Conservation (phyloP, 1,284 basidiomycete genomes). For the Rugosomyces carneus region DNA sequence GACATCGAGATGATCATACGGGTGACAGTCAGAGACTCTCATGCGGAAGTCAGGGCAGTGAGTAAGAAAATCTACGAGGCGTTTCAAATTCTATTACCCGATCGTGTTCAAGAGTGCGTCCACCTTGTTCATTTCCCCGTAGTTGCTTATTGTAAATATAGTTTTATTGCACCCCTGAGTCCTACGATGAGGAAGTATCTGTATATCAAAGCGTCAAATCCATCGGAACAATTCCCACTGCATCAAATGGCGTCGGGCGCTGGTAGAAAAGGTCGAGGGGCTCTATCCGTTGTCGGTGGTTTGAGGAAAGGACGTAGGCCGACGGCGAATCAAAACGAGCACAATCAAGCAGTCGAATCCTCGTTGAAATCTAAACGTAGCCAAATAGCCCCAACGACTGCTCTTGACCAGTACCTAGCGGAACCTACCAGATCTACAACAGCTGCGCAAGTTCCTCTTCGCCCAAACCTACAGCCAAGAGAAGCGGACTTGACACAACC, state of each 20-base stretch:
- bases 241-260: not conserved
- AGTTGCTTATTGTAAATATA: constrained; percentile 25
- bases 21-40: constrained; percentile 66
- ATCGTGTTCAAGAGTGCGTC: constrained; percentile 59
- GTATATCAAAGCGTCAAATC: constrained; percentile 39
- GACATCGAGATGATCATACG: constrained; percentile 71
- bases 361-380: no score
- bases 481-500: not conserved
- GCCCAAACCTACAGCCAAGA: not conserved
- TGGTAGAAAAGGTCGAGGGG: constrained; percentile 5
- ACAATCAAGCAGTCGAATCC: no score
- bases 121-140: constrained; percentile 3
- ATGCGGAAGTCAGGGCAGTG: constrained; percentile 65
- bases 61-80: constrained; percentile 70
- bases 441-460: not conserved
- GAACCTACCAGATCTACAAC: no score
- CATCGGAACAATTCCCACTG: constrained; percentile 3
- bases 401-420: constrained; percentile 9
- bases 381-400: constrained; percentile 16
- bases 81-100: constrained; percentile 65
- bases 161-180: constrained; percentile 69
- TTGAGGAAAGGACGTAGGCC: no score
- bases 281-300: no score
- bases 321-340: no score
- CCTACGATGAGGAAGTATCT: constrained; percentile 77